These are phyloP conservation scores for Calendula officinalis DNA, from an alignment of 129 eudicot species.

Conservation along the genomic window DNA sequence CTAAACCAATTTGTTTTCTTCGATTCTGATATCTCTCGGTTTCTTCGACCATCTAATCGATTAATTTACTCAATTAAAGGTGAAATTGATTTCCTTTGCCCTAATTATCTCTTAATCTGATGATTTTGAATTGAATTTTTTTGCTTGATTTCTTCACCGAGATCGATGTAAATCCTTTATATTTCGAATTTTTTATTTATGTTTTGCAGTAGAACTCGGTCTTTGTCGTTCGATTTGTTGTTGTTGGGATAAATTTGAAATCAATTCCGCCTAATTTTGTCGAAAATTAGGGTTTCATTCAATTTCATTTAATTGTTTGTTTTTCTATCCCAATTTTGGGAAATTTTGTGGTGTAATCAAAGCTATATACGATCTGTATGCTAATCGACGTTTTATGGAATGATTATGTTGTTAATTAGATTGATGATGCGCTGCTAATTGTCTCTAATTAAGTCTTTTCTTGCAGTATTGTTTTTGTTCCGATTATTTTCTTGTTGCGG, in stretches of 20 bases:
- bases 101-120: not conserved
- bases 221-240: not conserved
- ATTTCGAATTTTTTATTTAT: not conserved
- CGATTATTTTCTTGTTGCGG: not conserved
- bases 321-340: not conserved
- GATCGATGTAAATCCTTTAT: constrained; percentile 10
- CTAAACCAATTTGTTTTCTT: not conserved
- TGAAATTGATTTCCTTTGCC: constrained; percentile 13
- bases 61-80: constrained; percentile 33
- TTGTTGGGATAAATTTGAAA: constrained; percentile 13
- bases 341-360: not conserved
- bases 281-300: constrained; percentile 26
- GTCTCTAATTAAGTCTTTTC: not conserved
- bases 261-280: constrained; percentile 19
- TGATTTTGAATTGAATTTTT: constrained; percentile 6
- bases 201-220: constrained; percentile 9
- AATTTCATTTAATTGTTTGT: not conserved
- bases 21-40: constrained; percentile 6
- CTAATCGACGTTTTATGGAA: not conserved
- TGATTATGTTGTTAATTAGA: constrained; percentile 1
- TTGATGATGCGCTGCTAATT: not conserved
- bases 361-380: constrained; percentile 15
- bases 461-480: not conserved
- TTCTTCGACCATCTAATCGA: constrained; percentile 15
- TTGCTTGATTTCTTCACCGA: not conserved